Base-by-base conservation (phyloP, 768 basidiomycete species). In the Rhizopogon sp. region DNA sequence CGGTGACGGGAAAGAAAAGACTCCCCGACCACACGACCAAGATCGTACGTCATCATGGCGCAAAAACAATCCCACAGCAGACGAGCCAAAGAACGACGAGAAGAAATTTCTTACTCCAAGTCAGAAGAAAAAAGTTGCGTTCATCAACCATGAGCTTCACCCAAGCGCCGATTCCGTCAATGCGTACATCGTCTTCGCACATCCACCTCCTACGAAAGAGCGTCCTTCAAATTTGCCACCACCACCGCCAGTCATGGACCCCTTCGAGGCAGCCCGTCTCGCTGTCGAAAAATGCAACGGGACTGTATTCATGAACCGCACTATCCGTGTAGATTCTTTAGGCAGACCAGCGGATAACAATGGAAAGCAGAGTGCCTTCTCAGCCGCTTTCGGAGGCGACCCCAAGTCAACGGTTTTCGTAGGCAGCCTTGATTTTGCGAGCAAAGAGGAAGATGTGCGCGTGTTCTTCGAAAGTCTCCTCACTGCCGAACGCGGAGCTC, bases 141-240 rank as follows among this genome's bases (percentile, higher is more conserved):
- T 94, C 69, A 97, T 98, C 67, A 90, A 93, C 65, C 85, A 86
- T 52, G 92, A 96, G 61, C 83, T 98, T 64, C 93, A 98, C 70
- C 75, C 84, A 2, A 78, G 81, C 35, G 85, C 87, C 4, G 84
- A 83, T 61, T 78, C 82, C 16, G 81, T 91, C 56, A 90, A 94
- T 64, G 90, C 92, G 1, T 99, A 99, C 68, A 71, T 96, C 45
- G 93, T 98, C 17, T 93, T 98, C 67, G 90, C 91, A 1, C 83
- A 93, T 63, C 78, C 83, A 7, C 56, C 65, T 3, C 78, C 79
- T 9, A 54, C 62, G 4, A 66, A 72, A 16, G 64, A 62, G 29
- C 72, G 80, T 25, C 74, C 77, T 2, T 56, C 69, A 3, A 84
- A 83, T 60, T 64, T 84, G 14, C 84, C 84, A 1, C 81, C 81